Evolutionary conservation across 140 eudicot species (phyloP).

Genomic region (Cichorium intybus): DNA sequence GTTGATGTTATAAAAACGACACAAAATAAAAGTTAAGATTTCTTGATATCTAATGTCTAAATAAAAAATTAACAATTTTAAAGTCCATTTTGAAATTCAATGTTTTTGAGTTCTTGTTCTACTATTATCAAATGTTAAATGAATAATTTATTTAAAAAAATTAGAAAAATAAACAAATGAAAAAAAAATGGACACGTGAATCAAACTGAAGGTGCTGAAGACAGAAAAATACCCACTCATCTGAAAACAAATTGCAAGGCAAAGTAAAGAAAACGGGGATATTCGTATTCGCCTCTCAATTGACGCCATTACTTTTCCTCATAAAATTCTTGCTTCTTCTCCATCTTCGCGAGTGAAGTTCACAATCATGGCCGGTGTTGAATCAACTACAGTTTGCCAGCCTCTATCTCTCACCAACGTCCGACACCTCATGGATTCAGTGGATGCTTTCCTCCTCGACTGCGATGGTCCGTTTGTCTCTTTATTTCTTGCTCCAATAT

Average conservation of each 20-base stretch:
- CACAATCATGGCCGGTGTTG: constrained; percentile 18
- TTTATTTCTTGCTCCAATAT: not conserved
- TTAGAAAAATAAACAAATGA: too few species aligned
- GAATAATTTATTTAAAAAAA: too few species aligned
- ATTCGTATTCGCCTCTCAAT: not conserved
- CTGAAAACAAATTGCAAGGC: not conserved
- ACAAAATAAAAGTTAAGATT: too few species aligned
- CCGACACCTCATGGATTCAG: constrained; percentile 57
- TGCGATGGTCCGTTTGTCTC: constrained; percentile 61
- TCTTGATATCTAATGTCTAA: too few species aligned
- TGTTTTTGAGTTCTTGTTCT: too few species aligned
- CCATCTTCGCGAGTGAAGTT: not conserved
- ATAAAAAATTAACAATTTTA: too few species aligned
- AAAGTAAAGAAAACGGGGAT: not conserved
- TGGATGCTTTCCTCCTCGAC: constrained; percentile 91
- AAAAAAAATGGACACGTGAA: too few species aligned
- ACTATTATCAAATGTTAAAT: too few species aligned
- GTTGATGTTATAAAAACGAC: too few species aligned
- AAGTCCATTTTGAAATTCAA: too few species aligned
- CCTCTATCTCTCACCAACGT: constrained; percentile 37
- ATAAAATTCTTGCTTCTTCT: not conserved
- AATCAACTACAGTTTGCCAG: constrained; percentile 19
- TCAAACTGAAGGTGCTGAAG: not conserved
- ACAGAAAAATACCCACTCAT: not conserved
- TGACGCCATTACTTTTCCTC: not conserved